Conservation (phyloP, 345 rosid species). For the Eucalyptus marginata region DNA sequence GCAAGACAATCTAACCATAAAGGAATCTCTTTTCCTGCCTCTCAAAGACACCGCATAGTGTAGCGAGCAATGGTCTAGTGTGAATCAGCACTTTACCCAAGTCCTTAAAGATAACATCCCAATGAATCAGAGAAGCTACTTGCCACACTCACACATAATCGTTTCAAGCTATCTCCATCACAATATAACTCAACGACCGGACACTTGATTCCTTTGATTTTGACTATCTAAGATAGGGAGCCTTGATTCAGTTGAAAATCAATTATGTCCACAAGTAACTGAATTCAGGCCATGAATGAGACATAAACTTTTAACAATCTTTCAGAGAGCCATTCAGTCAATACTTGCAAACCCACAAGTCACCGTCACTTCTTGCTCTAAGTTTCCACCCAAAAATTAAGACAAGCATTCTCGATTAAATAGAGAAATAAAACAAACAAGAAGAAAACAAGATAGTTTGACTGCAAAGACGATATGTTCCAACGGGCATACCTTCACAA, state of each 20-base stretch:
- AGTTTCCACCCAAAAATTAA: not conserved
- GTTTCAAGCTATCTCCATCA: not conserved
- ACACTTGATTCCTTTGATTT: not conserved
- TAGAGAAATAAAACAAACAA: not conserved
- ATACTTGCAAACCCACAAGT: not conserved
- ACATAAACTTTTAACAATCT: not conserved
- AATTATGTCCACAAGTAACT: not conserved
- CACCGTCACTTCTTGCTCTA: not conserved
- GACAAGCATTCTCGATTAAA: not conserved
- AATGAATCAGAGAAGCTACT: not conserved
- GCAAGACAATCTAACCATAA: not conserved
- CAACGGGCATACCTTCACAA: constrained; percentile 53
- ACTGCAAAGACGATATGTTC: not conserved
- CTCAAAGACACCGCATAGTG: not conserved
- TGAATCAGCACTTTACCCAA: not conserved
- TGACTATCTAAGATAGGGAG: not conserved
- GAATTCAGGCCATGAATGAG: not conserved
- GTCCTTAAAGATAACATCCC: not conserved
- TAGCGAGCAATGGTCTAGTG: not conserved
- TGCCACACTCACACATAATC: not conserved
- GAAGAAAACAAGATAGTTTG: not conserved
- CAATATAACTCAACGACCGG: not conserved
- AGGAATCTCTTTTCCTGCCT: not conserved
- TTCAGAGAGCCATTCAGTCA: not conserved
- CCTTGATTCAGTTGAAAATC: not conserved